phyloP scores from a whole-genome alignment of 2,329 filamentous ascomycete genomes.

The Hymenoscyphus fraxineus region DNA sequence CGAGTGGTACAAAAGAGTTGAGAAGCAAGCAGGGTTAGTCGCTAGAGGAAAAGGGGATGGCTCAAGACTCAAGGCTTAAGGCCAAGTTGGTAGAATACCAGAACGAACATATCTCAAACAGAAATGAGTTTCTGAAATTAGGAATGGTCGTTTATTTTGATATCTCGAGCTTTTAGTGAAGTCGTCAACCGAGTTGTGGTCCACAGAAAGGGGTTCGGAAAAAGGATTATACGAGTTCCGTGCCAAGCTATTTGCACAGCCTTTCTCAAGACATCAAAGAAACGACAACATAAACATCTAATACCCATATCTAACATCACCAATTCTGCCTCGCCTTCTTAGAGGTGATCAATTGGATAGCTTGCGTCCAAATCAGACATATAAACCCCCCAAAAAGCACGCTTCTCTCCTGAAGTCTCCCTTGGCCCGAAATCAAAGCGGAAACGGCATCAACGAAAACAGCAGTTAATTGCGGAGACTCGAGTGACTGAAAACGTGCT shows the following conservation, averaged over 20 bases:
- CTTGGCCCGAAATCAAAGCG: background rate
- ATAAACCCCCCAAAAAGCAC: background rate
- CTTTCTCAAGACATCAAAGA: background rate
- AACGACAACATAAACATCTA: background rate
- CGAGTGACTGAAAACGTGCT: background rate
- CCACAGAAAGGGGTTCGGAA: background rate
- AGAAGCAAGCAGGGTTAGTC: too few relatives aligned
- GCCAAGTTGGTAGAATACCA: too few relatives aligned
- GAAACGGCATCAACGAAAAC: background rate
- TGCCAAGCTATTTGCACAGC: background rate
- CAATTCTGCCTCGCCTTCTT: background rate
- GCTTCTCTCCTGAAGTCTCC: background rate
- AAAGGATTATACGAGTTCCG: background rate
- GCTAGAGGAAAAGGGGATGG: too few relatives aligned
- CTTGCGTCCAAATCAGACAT: background rate
- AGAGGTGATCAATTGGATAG: background rate
- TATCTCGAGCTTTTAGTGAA: too few relatives aligned
- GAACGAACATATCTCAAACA: too few relatives aligned
- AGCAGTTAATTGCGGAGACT: background rate
- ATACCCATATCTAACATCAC: background rate
- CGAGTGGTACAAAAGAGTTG: too few relatives aligned
- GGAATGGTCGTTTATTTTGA: too few relatives aligned
- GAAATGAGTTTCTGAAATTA: too few relatives aligned
- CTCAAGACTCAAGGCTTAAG: too few relatives aligned
- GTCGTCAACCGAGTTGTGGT: too few relatives aligned